Conservation (phyloP, 208 protist species). For the Histomonas meleagridis region DNA sequence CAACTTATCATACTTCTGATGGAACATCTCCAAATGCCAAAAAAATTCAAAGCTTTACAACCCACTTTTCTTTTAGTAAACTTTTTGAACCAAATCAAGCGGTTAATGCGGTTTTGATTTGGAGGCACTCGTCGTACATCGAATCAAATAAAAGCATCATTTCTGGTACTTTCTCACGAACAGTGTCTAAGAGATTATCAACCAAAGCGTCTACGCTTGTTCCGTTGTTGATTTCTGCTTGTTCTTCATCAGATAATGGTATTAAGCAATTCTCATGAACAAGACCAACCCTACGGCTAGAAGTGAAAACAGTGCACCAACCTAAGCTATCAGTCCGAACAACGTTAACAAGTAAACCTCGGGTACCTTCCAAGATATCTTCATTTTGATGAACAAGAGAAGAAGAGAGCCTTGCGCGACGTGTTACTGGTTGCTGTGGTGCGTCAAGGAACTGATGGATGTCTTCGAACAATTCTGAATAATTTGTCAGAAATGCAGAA, state of each 20-base stretch:
- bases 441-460: not conserved
- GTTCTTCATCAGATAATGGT: not conserved
- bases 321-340: not conserved
- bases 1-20: no score
- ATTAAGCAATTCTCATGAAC: not conserved
- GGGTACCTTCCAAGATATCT: not conserved
- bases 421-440: not conserved
- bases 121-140: not conserved
- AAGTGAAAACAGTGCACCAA: not conserved
- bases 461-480: not conserved
- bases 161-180: not conserved
- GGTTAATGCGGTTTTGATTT: not conserved
- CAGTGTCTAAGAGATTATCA: not conserved
- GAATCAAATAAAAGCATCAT: not conserved
- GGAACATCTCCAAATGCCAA: no score
- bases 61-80: no score
- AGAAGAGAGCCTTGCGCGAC: not conserved
- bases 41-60: no score
- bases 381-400: not conserved
- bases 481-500: not conserved
- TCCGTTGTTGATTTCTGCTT: not conserved
- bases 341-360: not conserved
- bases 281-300: not conserved
- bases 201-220: not conserved
- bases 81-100: no score